Evolutionary conservation across 1,139 yeast genomes (phyloP).

Genomic region (Pneumocystis wakefieldiae): DNA sequence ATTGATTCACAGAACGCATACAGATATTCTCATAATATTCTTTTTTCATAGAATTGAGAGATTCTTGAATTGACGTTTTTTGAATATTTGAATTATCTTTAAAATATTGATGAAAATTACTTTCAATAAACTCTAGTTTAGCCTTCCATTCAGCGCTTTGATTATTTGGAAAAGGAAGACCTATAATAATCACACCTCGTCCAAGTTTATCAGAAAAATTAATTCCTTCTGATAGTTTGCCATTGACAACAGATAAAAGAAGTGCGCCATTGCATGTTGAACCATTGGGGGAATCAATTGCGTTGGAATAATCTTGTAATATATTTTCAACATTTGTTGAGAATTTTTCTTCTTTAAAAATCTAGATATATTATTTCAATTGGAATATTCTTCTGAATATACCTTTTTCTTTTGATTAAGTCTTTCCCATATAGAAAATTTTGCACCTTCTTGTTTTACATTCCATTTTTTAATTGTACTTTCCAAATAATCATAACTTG

Average conservation of each 20-base stretch:
- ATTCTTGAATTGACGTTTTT: conserved; percentile 35
- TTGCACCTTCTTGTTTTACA: conserved; percentile 14
- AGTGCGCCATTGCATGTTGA: conserved; percentile 40
- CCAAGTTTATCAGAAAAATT: conserved; percentile 79
- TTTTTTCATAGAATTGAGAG: conserved; percentile 8
- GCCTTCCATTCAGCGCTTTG: conserved; percentile 73
- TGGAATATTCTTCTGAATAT: conserved; percentile 20
- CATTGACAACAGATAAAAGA: conserved; percentile 79
- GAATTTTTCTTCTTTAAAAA: conserved; percentile 45
- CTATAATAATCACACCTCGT: conserved; percentile 74
- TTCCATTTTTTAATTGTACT: conserved; percentile 42
- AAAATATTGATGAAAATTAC: conserved; percentile 14
- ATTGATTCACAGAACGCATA: conserved; percentile 84
- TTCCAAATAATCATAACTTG: conserved; percentile 63
- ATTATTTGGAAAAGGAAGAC: conserved; percentile 80
- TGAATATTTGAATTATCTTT: neutral
- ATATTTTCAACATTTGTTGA: conserved; percentile 32
- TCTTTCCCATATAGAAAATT: conserved; percentile 14
- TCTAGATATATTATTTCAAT: conserved; percentile 24
- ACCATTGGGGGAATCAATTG: conserved; percentile 12
- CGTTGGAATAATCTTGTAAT: conserved; percentile 35
- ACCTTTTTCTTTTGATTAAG: conserved; percentile 14
- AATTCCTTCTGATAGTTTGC: conserved; percentile 86
- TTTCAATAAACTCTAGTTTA: conserved; percentile 50
- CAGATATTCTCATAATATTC: conserved; percentile 71